These are phyloP conservation scores for Cyberlindnera meyerae DNA, from an alignment of 805 yeast genomes.

Conservation along the genomic window DNA sequence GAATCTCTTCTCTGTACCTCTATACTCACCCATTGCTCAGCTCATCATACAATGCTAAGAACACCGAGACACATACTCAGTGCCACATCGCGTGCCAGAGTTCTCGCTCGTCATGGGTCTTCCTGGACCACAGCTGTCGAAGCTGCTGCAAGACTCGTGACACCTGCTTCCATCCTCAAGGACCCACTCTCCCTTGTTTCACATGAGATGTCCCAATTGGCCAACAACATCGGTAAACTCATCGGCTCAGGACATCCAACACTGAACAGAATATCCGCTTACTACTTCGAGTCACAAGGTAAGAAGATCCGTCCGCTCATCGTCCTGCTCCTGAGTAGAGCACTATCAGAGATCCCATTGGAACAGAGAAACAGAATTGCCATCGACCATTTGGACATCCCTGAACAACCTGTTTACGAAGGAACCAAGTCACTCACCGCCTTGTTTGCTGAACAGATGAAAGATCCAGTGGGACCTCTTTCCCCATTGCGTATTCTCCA, in stretches of 20 bases:
- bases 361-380: slow-evolving; percentile 58
- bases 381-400: slow-evolving; percentile 62
- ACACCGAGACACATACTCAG: slow-evolving; percentile 3
- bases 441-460: slow-evolving; percentile 36
- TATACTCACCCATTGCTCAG: too few species aligned
- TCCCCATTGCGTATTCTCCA: slow-evolving; percentile 81
- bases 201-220: slow-evolving; percentile 86
- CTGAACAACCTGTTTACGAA: slow-evolving; percentile 55
- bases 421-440: slow-evolving; percentile 53
- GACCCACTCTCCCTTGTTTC: slow-evolving; percentile 92
- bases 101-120: slow-evolving; percentile 17
- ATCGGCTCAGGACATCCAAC: slow-evolving; percentile 95
- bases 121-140: slow-evolving; percentile 54
- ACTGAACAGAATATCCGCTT: slow-evolving; percentile 84
- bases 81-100: background rate
- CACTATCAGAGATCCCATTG: slow-evolving; percentile 69
- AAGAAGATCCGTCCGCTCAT: slow-evolving; percentile 91
- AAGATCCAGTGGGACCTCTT: slow-evolving; percentile 47
- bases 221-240: slow-evolving; percentile 77
- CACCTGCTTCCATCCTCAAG: slow-evolving; percentile 50
- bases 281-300: slow-evolving; percentile 95
- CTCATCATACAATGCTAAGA: slow-evolving; percentile 5
- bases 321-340: slow-evolving; percentile 77
- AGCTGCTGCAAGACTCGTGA: slow-evolving; percentile 70
- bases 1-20: too few species aligned